Conservation (phyloP, 2,329 filamentous ascomycete genomes). For the Sporothrix brunneoviolacea region DNA sequence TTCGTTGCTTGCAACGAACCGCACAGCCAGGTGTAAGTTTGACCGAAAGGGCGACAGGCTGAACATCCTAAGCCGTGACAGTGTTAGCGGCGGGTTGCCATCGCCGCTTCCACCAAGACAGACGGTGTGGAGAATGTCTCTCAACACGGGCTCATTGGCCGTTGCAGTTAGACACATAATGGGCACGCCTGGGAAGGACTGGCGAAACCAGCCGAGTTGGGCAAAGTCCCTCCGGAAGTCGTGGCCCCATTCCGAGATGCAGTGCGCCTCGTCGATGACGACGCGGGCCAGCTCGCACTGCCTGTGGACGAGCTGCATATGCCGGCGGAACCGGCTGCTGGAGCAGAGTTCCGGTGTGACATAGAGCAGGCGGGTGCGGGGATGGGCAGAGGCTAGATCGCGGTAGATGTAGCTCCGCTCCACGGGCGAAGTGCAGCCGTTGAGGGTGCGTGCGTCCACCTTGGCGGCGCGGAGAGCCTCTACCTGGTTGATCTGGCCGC, state of each 20-base stretch:
- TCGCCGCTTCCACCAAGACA: no score
- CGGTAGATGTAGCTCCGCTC: slow-evolving; percentile 65
- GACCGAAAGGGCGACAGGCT: slow-evolving; percentile 76
- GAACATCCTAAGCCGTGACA: slow-evolving; percentile 58
- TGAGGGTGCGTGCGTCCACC: slow-evolving; percentile 78
- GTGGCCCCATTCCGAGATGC: slow-evolving; percentile 96
- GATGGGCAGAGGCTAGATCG: slow-evolving; percentile 84
- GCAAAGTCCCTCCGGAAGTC: slow-evolving; percentile 95
- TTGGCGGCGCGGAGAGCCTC: slow-evolving; percentile 66
- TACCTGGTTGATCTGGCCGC: slow-evolving; percentile 76
- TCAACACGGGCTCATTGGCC: slow-evolving; percentile 70
- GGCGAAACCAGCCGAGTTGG: slow-evolving; percentile 76
- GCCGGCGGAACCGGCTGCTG: slow-evolving; percentile 67
- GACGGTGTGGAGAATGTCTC: slow-evolving; percentile 75
- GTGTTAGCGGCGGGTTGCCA: no score
- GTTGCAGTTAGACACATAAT: slow-evolving; percentile 92
- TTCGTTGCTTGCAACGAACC: slow-evolving; percentile 66
- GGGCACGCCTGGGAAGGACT: slow-evolving; percentile 74
- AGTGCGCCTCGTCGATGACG: slow-evolving; percentile 91
- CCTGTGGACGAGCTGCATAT: slow-evolving; percentile 64
- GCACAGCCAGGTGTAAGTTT: slow-evolving; percentile 86
- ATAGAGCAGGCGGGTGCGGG: slow-evolving; percentile 75
- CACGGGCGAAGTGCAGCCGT: slow-evolving; percentile 64
- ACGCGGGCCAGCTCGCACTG: slow-evolving; percentile 83
- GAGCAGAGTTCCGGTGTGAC: slow-evolving; percentile 89